Conservation (phyloP, 129 eudicot species). For the Smallanthus sonchifolius region DNA sequence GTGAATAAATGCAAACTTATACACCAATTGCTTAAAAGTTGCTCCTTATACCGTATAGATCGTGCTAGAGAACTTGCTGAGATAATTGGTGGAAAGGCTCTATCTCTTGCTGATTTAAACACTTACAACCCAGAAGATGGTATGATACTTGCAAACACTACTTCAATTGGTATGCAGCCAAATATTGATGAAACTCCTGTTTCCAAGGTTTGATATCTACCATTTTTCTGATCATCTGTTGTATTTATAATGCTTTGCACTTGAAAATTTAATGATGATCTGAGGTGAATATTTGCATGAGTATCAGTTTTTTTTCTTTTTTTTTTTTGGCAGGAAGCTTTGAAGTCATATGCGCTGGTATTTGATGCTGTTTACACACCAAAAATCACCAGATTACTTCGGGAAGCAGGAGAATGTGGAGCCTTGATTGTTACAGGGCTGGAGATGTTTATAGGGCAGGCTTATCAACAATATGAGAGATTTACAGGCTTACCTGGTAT, state of each 20-base stretch:
- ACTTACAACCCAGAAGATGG: slow-evolving; percentile 64
- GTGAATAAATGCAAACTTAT: not conserved
- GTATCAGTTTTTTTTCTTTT: not conserved
- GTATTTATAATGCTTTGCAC: not conserved
- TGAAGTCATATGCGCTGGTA: slow-evolving; percentile 66
- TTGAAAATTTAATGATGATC: not conserved
- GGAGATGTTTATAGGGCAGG: slow-evolving; percentile 94
- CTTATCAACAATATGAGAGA: slow-evolving; percentile 84
- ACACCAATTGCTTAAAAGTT: not conserved
- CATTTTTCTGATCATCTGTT: not conserved
- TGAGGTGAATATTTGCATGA: not conserved
- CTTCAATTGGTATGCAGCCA: slow-evolving; percentile 97
- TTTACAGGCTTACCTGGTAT: slow-evolving; percentile 95
- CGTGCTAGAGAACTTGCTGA: slow-evolving; percentile 79
- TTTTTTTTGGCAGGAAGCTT: slow-evolving; percentile 59
- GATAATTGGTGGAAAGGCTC: slow-evolving; percentile 69
- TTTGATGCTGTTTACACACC: slow-evolving; percentile 96
- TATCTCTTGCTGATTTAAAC: slow-evolving; percentile 60
- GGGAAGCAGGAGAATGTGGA: slow-evolving; percentile 82
- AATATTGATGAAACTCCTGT: slow-evolving; percentile 76
- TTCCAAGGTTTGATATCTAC: slow-evolving; percentile 56
- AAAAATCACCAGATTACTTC: slow-evolving; percentile 75
- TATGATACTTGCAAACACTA: slow-evolving; percentile 91
- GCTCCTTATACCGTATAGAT: slow-evolving; percentile 33
- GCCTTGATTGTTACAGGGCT: slow-evolving; percentile 71